Percentiles rank a stretch among this genome's conserved stretches.
phyloP scores from a whole-genome alignment of 345 rosid genomes.

The Syzygium aqueum region DNA sequence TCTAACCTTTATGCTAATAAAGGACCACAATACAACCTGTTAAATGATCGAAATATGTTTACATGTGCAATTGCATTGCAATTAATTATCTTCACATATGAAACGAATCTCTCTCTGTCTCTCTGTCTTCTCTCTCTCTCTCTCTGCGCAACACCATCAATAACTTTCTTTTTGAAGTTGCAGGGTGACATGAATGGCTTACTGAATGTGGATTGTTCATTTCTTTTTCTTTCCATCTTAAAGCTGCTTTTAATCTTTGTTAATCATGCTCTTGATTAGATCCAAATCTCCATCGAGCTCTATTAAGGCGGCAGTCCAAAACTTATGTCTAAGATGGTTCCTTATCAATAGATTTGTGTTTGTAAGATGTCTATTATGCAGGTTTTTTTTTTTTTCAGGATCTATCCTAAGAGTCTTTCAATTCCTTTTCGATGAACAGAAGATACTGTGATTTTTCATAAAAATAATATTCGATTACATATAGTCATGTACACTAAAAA shows the following conservation, averaged over 20 bases:
- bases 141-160: not conserved
- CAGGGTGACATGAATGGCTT: not conserved
- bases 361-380: not conserved
- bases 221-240: not conserved
- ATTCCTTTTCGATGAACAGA: not conserved
- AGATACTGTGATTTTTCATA: accelerated
- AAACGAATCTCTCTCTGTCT: not conserved
- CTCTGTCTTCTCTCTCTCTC: too few species aligned
- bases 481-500: not conserved
- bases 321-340: not conserved
- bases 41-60: too few species aligned
- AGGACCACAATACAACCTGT: too few species aligned
- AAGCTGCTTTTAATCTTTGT: not conserved
- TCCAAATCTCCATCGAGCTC: not conserved
- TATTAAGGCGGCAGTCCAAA: not conserved
- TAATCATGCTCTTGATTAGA: not conserved
- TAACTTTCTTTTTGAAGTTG: not conserved
- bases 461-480: not conserved
- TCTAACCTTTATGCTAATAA: not conserved
- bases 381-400: not conserved
- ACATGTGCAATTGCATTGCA: not conserved
- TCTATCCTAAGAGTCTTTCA: accelerated
- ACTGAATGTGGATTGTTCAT: not conserved
- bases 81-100: not conserved
- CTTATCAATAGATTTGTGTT: not conserved